Conservation (phyloP, 2,329 filamentous ascomycete species). For the Furcasterigmium sp. region DNA sequence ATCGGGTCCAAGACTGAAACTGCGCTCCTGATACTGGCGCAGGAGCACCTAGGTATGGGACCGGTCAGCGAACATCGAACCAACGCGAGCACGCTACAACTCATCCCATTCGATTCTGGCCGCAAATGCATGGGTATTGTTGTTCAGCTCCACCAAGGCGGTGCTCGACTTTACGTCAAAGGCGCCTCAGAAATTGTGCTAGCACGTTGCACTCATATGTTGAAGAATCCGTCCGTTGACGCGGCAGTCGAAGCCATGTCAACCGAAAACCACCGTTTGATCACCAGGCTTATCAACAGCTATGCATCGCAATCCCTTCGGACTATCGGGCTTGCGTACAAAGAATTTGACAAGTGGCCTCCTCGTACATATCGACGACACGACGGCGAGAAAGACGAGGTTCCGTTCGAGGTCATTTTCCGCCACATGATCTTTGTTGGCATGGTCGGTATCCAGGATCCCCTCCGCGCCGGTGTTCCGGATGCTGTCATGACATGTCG, state of each 20-base stretch:
- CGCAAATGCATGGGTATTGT: slow-evolving; percentile 68
- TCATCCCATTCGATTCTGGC: slow-evolving; percentile 71
- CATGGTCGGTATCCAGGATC: slow-evolving; percentile 77
- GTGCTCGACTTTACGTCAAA: slow-evolving; percentile 55
- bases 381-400: slow-evolving; percentile 53
- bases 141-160: slow-evolving; percentile 43
- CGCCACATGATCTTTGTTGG: slow-evolving; percentile 62
- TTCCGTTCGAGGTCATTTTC: slow-evolving; percentile 64
- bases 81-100: slow-evolving; percentile 53
- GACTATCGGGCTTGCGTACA: slow-evolving; percentile 79
- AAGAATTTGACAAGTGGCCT: slow-evolving; percentile 82
- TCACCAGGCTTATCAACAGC: slow-evolving; percentile 65
- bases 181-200: slow-evolving; percentile 63
- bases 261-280: slow-evolving; percentile 45
- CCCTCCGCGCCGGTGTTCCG: slow-evolving; percentile 67
- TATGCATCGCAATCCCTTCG: slow-evolving; percentile 78
- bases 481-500: slow-evolving; percentile 71
- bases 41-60: slow-evolving; percentile 62
- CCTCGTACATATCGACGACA: slow-evolving; percentile 53
- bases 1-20: slow-evolving; percentile 77
- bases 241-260: slow-evolving; percentile 38
- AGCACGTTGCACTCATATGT: slow-evolving; percentile 45
- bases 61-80: slow-evolving; percentile 59
- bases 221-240: slow-evolving; percentile 43
- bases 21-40: slow-evolving; percentile 65